These are phyloP conservation scores for Dacryopinax spathularia DNA, from an alignment of 768 basidiomycete species.

Conservation along the genomic window DNA sequence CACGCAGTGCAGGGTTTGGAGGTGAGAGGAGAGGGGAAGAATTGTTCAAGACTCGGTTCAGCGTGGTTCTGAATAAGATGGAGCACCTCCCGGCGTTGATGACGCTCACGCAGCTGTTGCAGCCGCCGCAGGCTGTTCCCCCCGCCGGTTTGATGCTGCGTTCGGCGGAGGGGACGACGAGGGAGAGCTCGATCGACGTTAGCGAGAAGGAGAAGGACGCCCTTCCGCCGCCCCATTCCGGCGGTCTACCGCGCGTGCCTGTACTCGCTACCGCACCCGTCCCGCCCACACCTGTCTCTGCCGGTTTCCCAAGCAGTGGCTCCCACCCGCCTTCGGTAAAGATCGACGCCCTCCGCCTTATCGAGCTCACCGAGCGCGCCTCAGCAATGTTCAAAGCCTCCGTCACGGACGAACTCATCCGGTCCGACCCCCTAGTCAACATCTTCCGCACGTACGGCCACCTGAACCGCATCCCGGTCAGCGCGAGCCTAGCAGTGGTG, in stretches of 20 bases:
- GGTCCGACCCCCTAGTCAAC: conserved; percentile 56
- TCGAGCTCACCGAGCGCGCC: conserved; percentile 79
- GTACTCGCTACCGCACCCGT: neutral
- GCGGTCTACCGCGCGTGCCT: too few species aligned
- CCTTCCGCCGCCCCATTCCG: too few species aligned
- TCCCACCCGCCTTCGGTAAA: conserved; percentile 15
- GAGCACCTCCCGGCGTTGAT: conserved; percentile 84
- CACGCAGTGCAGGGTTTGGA: neutral
- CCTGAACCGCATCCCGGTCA: conserved; percentile 51
- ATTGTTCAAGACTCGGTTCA: conserved; percentile 46
- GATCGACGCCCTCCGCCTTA: conserved; percentile 69
- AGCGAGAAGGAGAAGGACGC: neutral
- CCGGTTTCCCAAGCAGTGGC: neutral
- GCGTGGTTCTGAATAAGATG: conserved; percentile 75
- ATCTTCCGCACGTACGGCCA: conserved; percentile 67
- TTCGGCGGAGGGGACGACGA: conserved; percentile 7
- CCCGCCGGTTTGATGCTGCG: too few species aligned
- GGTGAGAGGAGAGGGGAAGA: conserved; percentile 6
- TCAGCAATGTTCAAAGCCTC: conserved; percentile 75
- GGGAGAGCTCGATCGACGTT: conserved; percentile 4
- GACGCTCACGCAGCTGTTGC: conserved; percentile 74
- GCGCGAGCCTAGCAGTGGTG: conserved; percentile 60
- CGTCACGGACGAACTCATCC: conserved; percentile 54
- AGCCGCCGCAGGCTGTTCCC: conserved; percentile 21
- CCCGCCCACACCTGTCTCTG: neutral